Base-by-base conservation (phyloP, 1,139 yeast genomes). In the Spencermartinsiella ligniputridi region DNA sequence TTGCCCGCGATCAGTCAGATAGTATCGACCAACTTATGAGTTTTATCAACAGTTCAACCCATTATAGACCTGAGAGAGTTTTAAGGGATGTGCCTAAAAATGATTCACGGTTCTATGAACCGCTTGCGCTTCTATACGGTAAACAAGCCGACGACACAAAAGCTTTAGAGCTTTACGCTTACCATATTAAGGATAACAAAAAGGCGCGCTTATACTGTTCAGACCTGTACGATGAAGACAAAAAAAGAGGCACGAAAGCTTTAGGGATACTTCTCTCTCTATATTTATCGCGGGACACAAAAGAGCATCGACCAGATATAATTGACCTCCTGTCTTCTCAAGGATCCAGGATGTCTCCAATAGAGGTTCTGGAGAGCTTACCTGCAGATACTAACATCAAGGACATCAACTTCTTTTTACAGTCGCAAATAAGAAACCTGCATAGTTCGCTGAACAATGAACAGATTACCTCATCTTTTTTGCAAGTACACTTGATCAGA, bases 161-260 rank as follows among this genome's bases (percentile, higher is more conserved):
- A 41, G 82, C 90, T 0, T 68, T 92, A 21, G 78, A 78, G 49
- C 76, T 87, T 1, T 71, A 81, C 37, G 79, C 78, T 45, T 72
- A 74, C 46, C 79, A 81, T 35, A 63, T 88, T 39, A 66, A 75
- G 12, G 84, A 83, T 56, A 72, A 78, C 45, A 67, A 67, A 19
- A 69, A 70, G 15, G 85, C 95, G 0, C 74, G 83, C 51, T 63
- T 68, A 17, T 39, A 86, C 58, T 80, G 94, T 53, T 63, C 77
- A 1, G 73, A 72, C 3, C 64, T 83, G 1, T 79, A 74, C 49
- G 57, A 73, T 0, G 59, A 63, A 12, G 68, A 72, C 40, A 50
- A 61, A n/a, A 53, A 49, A 1, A 52, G 56, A 2, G 87, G 87
- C 0, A 46, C 51, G 16, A 44, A 57, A 4, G 57, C 62, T 1